These are phyloP conservation scores for Salvia rosmarinus DNA, from an alignment of 257 asterid genomes.

Conservation along the genomic window DNA sequence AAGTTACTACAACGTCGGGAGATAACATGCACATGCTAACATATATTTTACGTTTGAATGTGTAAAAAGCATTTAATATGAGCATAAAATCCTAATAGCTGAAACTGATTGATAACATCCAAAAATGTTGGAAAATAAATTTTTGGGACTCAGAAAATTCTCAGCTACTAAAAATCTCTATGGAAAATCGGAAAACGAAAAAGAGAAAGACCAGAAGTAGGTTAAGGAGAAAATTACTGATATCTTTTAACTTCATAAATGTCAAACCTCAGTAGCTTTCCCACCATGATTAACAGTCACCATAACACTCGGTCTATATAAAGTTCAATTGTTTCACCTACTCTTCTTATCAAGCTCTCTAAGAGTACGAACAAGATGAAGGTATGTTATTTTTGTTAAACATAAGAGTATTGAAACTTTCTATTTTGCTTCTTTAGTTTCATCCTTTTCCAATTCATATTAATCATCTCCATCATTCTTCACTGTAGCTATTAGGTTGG, in stretches of 20 bases:
- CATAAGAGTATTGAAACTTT: slow-evolving; percentile 10
- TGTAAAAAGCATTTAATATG: slow-evolving; percentile 18
- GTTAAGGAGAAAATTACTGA: not conserved
- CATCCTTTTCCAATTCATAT: slow-evolving; percentile 12
- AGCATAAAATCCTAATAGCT: slow-evolving; percentile 10
- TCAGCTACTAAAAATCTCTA: slow-evolving; percentile 19
- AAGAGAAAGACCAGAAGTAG: not conserved
- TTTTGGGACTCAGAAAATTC: slow-evolving; percentile 2
- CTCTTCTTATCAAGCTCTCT: slow-evolving; percentile 38
- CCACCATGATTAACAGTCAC: slow-evolving; percentile 18
- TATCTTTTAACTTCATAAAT: slow-evolving; percentile 20
- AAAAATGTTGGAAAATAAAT: slow-evolving; percentile 13
- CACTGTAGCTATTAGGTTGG: slow-evolving; percentile 91
- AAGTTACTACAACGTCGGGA: slow-evolving; percentile 15
- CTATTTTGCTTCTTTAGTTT: slow-evolving; percentile 3
- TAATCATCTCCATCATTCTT: slow-evolving; percentile 31
- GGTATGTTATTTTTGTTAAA: slow-evolving; percentile 46
- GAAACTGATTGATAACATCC: slow-evolving; percentile 6
- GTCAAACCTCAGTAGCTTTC: slow-evolving; percentile 18
- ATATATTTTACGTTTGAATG: slow-evolving; percentile 17
- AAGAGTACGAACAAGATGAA: slow-evolving; percentile 53
- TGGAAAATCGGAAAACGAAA: not conserved
- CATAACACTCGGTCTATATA: slow-evolving; percentile 33
- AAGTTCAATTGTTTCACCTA: slow-evolving; percentile 39
- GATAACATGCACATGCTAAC: slow-evolving; percentile 36